Evolutionary conservation across 306 rosid species (phyloP), one percentile per base, ranked within the genome.

Genomic region (Cucurbita argyrosperma): DNA sequence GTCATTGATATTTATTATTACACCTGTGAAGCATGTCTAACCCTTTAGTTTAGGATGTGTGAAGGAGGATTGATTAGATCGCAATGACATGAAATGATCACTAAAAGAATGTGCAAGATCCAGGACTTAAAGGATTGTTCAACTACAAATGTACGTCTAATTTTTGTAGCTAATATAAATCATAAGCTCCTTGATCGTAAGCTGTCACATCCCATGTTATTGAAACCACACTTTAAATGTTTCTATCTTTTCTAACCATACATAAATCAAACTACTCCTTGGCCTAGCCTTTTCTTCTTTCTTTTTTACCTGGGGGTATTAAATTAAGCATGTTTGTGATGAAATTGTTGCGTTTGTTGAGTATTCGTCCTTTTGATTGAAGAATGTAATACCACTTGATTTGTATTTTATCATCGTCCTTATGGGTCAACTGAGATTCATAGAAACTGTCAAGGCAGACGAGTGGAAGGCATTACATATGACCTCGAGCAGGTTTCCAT

Each of bases 51-150:
- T 1, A 30, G 12, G 42, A 11, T 66, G 50, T 21, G 15, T 26
- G 5, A 14, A 47, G 74, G 38, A 7, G 74, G 70, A 37, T 26
- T 69, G 37, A 69, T 69, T 69, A 1, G 74, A 69, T 50, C 10
- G 9, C 69, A 62, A 26, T 19, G 47, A 11, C 56, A 47, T 21
- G 73, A 69, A 14, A 68, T 47, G 43, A 69, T 21, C 56, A 69
- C 74, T 69, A 49, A 50, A 67, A 21, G 54, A 69, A 69, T 69
- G 58, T 69, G 58, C 74, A 49, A 69, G 58, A 69, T 11, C 54
- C 47, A 62, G 42, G 47, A 30, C 15, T 6, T 60, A 49, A 69
- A 26, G 45, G 57, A 69, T 51, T 69, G 58, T 0, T 68, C 14
- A 30, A 30, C 43, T 26, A 49, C 57, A 30, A 7, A 69, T 69